phyloP scores from a whole-genome alignment of 2,329 filamentous ascomycete genomes.

The Myrmaecium sp. region DNA sequence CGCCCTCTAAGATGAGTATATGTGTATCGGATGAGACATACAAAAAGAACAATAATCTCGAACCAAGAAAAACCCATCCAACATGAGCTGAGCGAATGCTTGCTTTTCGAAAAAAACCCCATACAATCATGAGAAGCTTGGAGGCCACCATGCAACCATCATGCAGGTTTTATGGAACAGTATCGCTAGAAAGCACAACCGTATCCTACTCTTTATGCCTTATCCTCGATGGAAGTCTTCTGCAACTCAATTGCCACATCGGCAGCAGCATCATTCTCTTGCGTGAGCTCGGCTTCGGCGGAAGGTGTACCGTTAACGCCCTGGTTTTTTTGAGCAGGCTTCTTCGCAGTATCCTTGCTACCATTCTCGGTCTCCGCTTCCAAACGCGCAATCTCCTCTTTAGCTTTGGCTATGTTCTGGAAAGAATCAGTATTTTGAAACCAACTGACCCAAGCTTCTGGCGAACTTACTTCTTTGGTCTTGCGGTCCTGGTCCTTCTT shows the following conservation, averaged over 20 bases:
- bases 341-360: conserved; percentile 39
- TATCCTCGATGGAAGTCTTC: conserved; percentile 43
- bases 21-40: no score
- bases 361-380: conserved; percentile 44
- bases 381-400: conserved; percentile 84
- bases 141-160: no score
- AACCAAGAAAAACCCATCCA: no score
- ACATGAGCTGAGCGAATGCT: no score
- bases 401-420: conserved; percentile 90
- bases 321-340: conserved; percentile 33
- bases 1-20: no score
- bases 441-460: not conserved
- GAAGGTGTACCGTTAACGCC: conserved; percentile 35
- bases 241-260: conserved; percentile 44
- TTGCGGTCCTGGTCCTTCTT: conserved; percentile 78
- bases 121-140: no score
- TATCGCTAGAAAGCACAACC: no score
- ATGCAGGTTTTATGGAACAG: no score
- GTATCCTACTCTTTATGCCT: no score
- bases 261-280: conserved; percentile 41
- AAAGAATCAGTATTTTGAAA: conserved; percentile 6
- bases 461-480: conserved; percentile 63
- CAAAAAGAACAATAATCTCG: no score
- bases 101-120: no score
- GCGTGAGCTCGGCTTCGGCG: conserved; percentile 35